Evolutionary conservation across 2,329 filamentous ascomycete species (phyloP).

Genomic region (Alternaria triticimaculans): DNA sequence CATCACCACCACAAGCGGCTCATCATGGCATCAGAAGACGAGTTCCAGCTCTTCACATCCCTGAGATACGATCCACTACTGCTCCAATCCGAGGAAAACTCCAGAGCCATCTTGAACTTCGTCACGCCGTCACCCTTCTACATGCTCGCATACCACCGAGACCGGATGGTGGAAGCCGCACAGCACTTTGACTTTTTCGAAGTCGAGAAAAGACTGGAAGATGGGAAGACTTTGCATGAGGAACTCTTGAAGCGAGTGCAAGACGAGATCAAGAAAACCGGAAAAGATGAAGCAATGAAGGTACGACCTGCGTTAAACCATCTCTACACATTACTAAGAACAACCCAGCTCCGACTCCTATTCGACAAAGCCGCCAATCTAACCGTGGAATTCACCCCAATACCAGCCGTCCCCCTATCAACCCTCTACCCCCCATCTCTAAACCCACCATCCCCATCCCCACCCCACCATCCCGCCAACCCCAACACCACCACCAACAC

Average conservation of each 20-base stretch:
- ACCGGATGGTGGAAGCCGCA: constrained; percentile 72
- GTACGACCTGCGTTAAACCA: constrained; percentile 3
- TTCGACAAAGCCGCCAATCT: constrained; percentile 52
- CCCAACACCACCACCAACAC: neutral
- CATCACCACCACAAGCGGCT: neutral
- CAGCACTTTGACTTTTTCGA: constrained; percentile 57
- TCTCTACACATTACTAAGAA: neutral
- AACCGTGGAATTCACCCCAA: constrained; percentile 47
- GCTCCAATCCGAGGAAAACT: constrained; percentile 46
- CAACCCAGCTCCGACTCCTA: constrained; percentile 60
- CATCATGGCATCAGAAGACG: constrained; percentile 28
- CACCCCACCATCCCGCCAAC: constrained; percentile 28
- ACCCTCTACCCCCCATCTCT: constrained; percentile 66
- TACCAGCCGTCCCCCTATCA: constrained; percentile 53
- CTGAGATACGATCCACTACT: constrained; percentile 50
- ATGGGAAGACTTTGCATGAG: constrained; percentile 43
- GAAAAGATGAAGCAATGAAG: constrained; percentile 39
- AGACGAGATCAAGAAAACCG: constrained; percentile 27
- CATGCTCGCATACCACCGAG: constrained; percentile 78
- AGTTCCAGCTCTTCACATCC: constrained; percentile 50
- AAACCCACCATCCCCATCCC: constrained; percentile 52
- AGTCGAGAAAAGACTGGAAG: constrained; percentile 41
- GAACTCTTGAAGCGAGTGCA: constrained; percentile 44
- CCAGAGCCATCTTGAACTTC: constrained; percentile 59
- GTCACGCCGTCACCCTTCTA: constrained; percentile 69